phyloP scores from a whole-genome alignment of 495 filamentous ascomycete species.

The Amniculicola lignicola region DNA sequence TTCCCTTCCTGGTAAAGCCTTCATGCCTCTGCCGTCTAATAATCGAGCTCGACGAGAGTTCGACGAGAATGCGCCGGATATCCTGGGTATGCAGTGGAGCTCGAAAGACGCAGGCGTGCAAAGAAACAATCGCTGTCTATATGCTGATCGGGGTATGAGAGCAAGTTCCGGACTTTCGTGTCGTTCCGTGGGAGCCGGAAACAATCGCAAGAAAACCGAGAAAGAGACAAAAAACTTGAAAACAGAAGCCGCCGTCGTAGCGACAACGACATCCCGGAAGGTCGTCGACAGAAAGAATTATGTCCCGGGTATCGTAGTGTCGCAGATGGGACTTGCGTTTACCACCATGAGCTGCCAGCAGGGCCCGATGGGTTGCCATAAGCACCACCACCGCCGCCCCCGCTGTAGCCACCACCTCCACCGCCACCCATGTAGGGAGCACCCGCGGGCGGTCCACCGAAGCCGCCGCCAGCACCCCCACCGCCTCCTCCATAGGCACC shows the following conservation, averaged over 20 bases:
- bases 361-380: slow-evolving; percentile 85
- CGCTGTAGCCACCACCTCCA: slow-evolving; percentile 47
- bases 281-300: slow-evolving; percentile 20
- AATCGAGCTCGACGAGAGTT: slow-evolving; percentile 33
- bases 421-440: slow-evolving; percentile 42
- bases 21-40: slow-evolving; percentile 33
- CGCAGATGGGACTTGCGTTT: slow-evolving; percentile 44
- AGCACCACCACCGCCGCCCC: slow-evolving; percentile 45
- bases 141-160: slow-evolving; percentile 59
- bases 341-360: slow-evolving; percentile 92
- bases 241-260: slow-evolving; percentile 10
- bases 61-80: slow-evolving; percentile 30
- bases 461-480: slow-evolving; percentile 33
- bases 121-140: slow-evolving; percentile 77
- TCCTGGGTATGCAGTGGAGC: slow-evolving; percentile 54
- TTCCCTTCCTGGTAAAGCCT: slow-evolving; percentile 27
- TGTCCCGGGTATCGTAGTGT: slow-evolving; percentile 14
- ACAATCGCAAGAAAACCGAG: slow-evolving; percentile 38
- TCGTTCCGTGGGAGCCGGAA: slow-evolving; percentile 26
- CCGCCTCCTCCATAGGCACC: slow-evolving; percentile 33
- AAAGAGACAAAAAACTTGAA: slow-evolving; percentile 6
- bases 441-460: slow-evolving; percentile 32
- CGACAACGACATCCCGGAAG: slow-evolving; percentile 22
- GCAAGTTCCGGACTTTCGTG: slow-evolving; percentile 47
- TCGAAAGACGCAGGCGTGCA: slow-evolving; percentile 41